Percentiles rank a stretch among this genome's conserved stretches.
Conservation (phyloP, 495 filamentous ascomycete species). For the Copromyces sp. region DNA sequence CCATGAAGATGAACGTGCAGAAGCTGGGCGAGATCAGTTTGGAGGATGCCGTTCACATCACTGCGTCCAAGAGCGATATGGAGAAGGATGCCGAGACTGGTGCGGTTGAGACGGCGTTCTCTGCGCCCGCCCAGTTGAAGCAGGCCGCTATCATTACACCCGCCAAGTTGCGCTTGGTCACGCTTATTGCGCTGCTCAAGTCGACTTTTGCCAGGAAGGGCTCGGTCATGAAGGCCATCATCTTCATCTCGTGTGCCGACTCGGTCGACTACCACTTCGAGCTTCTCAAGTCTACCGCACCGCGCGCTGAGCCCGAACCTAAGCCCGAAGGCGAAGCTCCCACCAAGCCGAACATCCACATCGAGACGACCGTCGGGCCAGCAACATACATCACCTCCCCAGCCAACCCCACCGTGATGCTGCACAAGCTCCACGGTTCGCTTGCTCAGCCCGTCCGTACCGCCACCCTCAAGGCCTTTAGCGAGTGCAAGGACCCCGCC, state of each 20-base stretch:
- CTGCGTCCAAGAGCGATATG: conserved; percentile 48
- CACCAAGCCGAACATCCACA: conserved; percentile 18
- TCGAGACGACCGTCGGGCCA: conserved; percentile 30
- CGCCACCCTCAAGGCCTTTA: conserved; percentile 70
- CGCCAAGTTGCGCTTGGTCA: conserved; percentile 80
- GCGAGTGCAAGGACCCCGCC: conserved; percentile 50
- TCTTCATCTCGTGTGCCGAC: conserved; percentile 95
- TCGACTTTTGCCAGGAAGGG: conserved; percentile 77
- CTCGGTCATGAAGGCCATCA: conserved; percentile 85
- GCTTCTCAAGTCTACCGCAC: conserved; percentile 52
- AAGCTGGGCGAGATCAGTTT: conserved; percentile 86
- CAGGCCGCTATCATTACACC: conserved; percentile 81
- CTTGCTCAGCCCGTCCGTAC: conserved; percentile 79
- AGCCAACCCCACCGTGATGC: conserved; percentile 44
- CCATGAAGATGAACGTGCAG: conserved; percentile 93
- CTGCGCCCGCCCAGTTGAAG: conserved; percentile 86
- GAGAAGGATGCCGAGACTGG: conserved; percentile 32
- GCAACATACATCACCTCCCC: conserved; percentile 40
- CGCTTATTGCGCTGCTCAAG: conserved; percentile 72
- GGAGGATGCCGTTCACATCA: conserved; percentile 83
- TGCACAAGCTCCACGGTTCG: conserved; percentile 93
- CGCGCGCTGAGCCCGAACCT: conserved; percentile 7
- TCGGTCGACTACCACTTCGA: conserved; percentile 95
- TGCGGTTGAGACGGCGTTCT: conserved; percentile 51
- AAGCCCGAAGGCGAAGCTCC: conserved; percentile 17